Base-by-base conservation (phyloP, 768 basidiomycete genomes). In the Guyanaporus albipodus region DNA sequence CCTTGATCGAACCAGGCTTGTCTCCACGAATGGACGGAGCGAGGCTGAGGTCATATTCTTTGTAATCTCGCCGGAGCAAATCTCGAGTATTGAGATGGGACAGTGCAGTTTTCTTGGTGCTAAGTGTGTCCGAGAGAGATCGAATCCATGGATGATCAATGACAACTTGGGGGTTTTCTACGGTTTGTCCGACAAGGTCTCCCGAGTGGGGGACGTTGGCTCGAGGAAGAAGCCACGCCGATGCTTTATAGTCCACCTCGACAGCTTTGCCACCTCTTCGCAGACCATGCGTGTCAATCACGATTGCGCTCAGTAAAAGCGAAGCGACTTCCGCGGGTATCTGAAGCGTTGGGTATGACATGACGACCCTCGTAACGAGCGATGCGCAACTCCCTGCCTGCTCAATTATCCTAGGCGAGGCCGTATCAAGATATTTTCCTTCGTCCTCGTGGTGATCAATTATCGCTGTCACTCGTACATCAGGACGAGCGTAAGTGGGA, bases 401-500 rank as follows among this genome's bases (percentile, higher is more conserved):
- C 2, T 67, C 62, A 42, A 97, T 74, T 46, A 80, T 67, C 18
- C 94, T 79, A 3, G 87, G 85, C n/a, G 75, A 66, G 0, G 81
- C 82, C 2, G 71, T 77, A 43, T 78, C 74, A 5, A 63, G 65
- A 63, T 96, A 78, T 2, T 74, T 64, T 0, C 75, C 73, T 58
- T 98, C 94, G 64, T 99, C 95, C 14, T 74, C 82, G 59, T 98
- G 93, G 60, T 99, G 95, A 63, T 99, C 96, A 22, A 98, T 70
- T 43, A 98, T 73, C 3, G 86, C 83, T 0, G 78, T 72, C 9
- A 98, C 90, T n/a, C 68, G 66, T 0, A 72, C 67, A 28, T 64
- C 59, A 0, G 72, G 66, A 3, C 49, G 31, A 2, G 67, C 53
- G 60, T 79, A 85, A 29, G 58, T 57, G 2, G 69, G 56, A 22